Evolutionary conservation across 1,139 yeast species (phyloP).

Genomic region (Sporopachydermia cereana): DNA sequence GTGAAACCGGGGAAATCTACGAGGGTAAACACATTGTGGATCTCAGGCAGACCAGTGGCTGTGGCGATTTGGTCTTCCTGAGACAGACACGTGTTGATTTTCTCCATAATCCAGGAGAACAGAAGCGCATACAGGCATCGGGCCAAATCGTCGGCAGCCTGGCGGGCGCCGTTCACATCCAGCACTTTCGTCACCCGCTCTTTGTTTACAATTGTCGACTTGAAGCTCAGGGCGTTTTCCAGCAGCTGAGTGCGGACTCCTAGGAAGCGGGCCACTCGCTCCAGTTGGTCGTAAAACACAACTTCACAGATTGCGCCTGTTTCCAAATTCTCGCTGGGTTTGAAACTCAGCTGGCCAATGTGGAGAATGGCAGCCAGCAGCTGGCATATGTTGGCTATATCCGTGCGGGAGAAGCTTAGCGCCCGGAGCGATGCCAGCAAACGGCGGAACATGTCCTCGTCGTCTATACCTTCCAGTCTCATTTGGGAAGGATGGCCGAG

Average conservation of each 20-base stretch:
- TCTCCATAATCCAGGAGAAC: slow-evolving; percentile 29
- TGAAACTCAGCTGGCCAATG: slow-evolving; percentile 28
- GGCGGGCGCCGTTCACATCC: slow-evolving; percentile 30
- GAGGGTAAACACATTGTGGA: slow-evolving; percentile 25
- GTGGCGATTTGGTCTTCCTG: slow-evolving; percentile 14
- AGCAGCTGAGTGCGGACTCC: slow-evolving; percentile 29
- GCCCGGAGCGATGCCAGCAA: slow-evolving; percentile 25
- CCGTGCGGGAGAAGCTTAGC: slow-evolving; percentile 27
- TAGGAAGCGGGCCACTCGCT: slow-evolving; percentile 26
- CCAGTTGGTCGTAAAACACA: slow-evolving; percentile 13
- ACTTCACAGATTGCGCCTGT: slow-evolving; percentile 12
- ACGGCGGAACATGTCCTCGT: slow-evolving; percentile 24
- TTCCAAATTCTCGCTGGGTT: slow-evolving; percentile 16
- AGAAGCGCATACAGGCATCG: slow-evolving; percentile 29
- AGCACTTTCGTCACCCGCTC: slow-evolving; percentile 31
- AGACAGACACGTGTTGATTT: slow-evolving; percentile 25
- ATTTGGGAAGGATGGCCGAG: slow-evolving; percentile 31
- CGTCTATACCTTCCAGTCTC: slow-evolving; percentile 26
- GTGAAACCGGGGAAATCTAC: slow-evolving; percentile 33
- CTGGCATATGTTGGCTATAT: slow-evolving; percentile 32
- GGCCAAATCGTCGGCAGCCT: slow-evolving; percentile 31
- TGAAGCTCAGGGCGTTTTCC: slow-evolving; percentile 26
- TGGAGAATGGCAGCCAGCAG: slow-evolving; percentile 32
- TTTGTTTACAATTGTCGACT: slow-evolving; percentile 25
- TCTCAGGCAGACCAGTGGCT: slow-evolving; percentile 17